Conservation (phyloP, 2,329 filamentous ascomycete genomes). For the Aspergillus fijiensis region DNA sequence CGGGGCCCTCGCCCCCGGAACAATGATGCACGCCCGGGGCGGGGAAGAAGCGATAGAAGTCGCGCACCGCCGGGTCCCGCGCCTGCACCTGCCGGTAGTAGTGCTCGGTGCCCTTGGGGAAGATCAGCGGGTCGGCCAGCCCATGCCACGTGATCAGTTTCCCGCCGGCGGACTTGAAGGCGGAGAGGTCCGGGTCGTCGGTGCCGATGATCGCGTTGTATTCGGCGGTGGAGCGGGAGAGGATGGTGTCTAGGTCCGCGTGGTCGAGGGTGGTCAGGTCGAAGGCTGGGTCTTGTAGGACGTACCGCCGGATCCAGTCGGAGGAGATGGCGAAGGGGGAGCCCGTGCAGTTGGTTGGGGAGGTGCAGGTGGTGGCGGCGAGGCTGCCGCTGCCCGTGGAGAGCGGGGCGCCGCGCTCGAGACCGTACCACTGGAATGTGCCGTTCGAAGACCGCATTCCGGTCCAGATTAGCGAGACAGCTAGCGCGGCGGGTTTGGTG, state of each 20-base stretch:
- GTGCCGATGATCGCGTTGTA: conserved; percentile 41
- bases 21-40: conserved; percentile 43
- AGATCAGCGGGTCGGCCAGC: conserved; percentile 41
- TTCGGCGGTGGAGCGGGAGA: conserved; percentile 26
- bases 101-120: conserved; percentile 33
- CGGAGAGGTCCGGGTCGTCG: conserved; percentile 37
- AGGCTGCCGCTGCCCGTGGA: conserved; percentile 13
- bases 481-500: conserved; percentile 28
- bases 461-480: conserved; percentile 30
- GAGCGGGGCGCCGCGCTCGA: conserved; percentile 27
- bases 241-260: conserved; percentile 23
- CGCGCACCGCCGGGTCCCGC: conserved; percentile 24
- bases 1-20: conserved; percentile 26
- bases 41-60: conserved; percentile 42
- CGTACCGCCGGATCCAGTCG: conserved; percentile 38
- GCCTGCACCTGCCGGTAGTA: conserved; percentile 40
- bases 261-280: conserved; percentile 32
- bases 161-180: conserved; percentile 37
- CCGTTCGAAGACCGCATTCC: conserved; percentile 26
- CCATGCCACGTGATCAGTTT: conserved; percentile 50
- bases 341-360: conserved; percentile 23
- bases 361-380: conserved; percentile 27
- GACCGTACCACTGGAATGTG: conserved; percentile 35
- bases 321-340: conserved; percentile 30
- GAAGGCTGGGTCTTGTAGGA: conserved; percentile 33